Percentiles rank a stretch among this genome's conserved stretches.
phyloP scores from a whole-genome alignment of 164 flowering plant genomes.

The Vitis rupestris region DNA sequence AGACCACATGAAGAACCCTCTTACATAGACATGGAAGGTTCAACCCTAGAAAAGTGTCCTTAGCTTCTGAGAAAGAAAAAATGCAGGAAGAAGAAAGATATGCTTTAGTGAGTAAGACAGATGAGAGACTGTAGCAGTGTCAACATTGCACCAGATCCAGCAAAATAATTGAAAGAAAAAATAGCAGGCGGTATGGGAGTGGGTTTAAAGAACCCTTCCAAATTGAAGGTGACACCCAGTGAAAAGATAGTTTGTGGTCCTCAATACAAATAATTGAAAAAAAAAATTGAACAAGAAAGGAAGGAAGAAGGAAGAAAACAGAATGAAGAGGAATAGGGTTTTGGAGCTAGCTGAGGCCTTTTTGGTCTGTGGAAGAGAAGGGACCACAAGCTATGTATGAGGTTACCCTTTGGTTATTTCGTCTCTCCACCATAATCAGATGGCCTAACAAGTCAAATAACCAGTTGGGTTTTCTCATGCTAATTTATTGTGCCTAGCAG shows the following conservation, averaged over 20 bases:
- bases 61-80: slow-evolving; percentile 3
- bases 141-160: slow-evolving; percentile 27
- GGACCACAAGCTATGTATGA: not conserved
- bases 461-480: no score
- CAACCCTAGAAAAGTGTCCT: not conserved
- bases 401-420: no score
- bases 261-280: no score
- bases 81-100: slow-evolving; percentile 5
- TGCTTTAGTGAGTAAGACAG: slow-evolving; percentile 16
- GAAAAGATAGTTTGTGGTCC: slow-evolving; percentile 19
- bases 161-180: slow-evolving; percentile 5
- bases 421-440: not conserved
- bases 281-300: not conserved
- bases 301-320: not conserved
- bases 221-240: slow-evolving; percentile 2
- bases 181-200: no score
- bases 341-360: not conserved
- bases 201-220: not conserved
- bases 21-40: slow-evolving; percentile 1
- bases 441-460: slow-evolving; percentile 1
- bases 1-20: not conserved
- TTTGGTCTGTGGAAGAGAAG: not conserved
- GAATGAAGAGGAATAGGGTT: not conserved
- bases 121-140: slow-evolving; percentile 1
- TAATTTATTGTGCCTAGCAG: not conserved